Conservation (phyloP, 306 rosid genomes). For the Fagus crenata region DNA sequence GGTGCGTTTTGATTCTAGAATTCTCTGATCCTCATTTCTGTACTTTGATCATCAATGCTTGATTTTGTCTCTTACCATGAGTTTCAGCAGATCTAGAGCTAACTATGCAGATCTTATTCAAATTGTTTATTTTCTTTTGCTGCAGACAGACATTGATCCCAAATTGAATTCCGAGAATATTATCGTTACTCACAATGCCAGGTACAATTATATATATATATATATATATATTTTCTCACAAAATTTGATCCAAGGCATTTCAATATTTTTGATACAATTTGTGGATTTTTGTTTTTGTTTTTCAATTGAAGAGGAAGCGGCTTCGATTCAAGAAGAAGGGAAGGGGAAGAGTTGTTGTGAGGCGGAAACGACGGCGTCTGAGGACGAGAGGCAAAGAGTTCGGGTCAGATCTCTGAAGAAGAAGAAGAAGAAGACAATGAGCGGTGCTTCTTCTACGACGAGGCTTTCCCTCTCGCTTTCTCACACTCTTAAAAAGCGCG, state of each 20-base stretch:
- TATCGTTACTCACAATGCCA: conserved; percentile 38
- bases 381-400: conserved; percentile 78
- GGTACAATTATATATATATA: conserved; percentile 39
- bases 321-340: conserved; percentile 57
- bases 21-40: not conserved
- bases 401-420: conserved; percentile 74
- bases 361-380: conserved; percentile 60
- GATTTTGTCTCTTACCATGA: conserved; percentile 13
- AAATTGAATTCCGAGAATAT: conserved; percentile 14
- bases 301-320: conserved; percentile 47
- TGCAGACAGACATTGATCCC: conserved; percentile 46
- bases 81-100: conserved; percentile 2
- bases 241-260: too few relatives aligned
- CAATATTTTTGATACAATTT: not conserved
- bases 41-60: conserved; percentile 6
- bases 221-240: too few relatives aligned
- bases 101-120: not conserved
- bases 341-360: conserved; percentile 46
- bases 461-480: conserved; percentile 54
- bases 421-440: conserved; percentile 66
- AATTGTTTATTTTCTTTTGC: conserved; percentile 10
- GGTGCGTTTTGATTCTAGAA: not conserved
- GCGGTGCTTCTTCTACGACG: conserved; percentile 45
- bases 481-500: conserved; percentile 61
- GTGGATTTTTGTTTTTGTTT: conserved; percentile 5